Conservation (phyloP, 345 rosid genomes). For the Aethionema arabicum region DNA sequence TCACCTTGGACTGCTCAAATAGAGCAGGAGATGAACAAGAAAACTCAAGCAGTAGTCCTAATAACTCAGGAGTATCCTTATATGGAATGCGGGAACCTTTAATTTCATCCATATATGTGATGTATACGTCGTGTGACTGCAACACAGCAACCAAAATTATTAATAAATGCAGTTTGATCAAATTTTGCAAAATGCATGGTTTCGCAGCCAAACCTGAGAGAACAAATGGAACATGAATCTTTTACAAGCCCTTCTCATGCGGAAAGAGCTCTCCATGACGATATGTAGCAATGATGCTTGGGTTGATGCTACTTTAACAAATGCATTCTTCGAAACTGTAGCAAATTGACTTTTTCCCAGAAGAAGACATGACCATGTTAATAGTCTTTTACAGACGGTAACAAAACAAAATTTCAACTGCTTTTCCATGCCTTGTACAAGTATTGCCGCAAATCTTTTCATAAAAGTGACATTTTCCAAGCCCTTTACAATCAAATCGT, state of each 20-base stretch:
- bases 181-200: conserved; percentile 17
- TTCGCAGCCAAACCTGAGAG: conserved; percentile 57
- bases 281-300: conserved; percentile 67
- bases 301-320: conserved; percentile 66
- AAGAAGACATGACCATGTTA: conserved; percentile 85
- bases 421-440: conserved; percentile 89
- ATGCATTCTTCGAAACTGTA: conserved; percentile 71
- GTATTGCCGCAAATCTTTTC: conserved; percentile 78
- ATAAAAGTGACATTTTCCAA: conserved; percentile 61
- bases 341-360: conserved; percentile 69
- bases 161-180: background rate
- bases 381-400: conserved; percentile 67
- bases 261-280: conserved; percentile 65
- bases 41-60: conserved; percentile 68
- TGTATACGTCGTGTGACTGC: conserved; percentile 70
- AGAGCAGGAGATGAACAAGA: conserved; percentile 48
- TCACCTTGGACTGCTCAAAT: conserved; percentile 70
- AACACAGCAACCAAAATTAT: conserved; percentile 26
- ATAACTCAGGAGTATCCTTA: conserved; percentile 70
- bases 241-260: conserved; percentile 74
- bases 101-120: conserved; percentile 58
- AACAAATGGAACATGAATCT: conserved; percentile 63
- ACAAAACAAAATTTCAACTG: conserved; percentile 56
- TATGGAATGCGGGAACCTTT: conserved; percentile 64
- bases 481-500: conserved; percentile 58